Evolutionary conservation across 257 asterid species (phyloP), one percentile per base, ranked within the genome.

Genomic region (Solanum gracilifrons): DNA sequence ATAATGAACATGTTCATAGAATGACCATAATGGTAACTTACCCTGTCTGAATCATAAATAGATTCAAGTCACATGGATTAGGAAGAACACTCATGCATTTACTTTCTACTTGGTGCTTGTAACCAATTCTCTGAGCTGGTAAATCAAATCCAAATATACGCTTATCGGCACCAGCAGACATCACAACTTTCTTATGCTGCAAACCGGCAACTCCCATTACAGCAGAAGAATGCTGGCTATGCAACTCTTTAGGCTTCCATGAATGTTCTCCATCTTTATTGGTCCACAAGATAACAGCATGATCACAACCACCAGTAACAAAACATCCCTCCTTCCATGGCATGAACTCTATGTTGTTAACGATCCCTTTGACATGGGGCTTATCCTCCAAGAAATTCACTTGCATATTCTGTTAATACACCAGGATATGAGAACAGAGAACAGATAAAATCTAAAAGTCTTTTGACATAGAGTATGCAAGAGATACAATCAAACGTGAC

Each of bases 31-130:
- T 46, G 41, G 69, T 46, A 48, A 46, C 90, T 89, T 92, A 97
- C 99, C 98, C 99, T 6, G 98, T 95, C 87, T 95, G 98, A 89
- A 95, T 96, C 99, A 97, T 94, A 89, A 95, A 95, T 86, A 97
- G 99, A 92, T 97, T 97, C 92, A 94, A 91, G 91, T 96, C 99
- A 39, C 94, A 80, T 3, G 99, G 99, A 91, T 95, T 97, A 25
- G 99, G 95, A 35, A 96, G 92, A 89, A 97, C 95, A 85, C 98
- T 96, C 99, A 94, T 92, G 93, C 99, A 97, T 90, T 94, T 96
- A 93, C 95, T 93, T 41, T 97, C 99, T 43, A 93, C 89, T 88
- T 95, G 98, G 92, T 92, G 94, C 73, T 89, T 92, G 92, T 92
- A 95, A 83, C 93, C 98, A 35, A 91, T 88, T 85, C 90, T 93